These are phyloP conservation scores for Prunella vulgaris DNA, from an alignment of 257 asterid genomes.

Conservation along the genomic window DNA sequence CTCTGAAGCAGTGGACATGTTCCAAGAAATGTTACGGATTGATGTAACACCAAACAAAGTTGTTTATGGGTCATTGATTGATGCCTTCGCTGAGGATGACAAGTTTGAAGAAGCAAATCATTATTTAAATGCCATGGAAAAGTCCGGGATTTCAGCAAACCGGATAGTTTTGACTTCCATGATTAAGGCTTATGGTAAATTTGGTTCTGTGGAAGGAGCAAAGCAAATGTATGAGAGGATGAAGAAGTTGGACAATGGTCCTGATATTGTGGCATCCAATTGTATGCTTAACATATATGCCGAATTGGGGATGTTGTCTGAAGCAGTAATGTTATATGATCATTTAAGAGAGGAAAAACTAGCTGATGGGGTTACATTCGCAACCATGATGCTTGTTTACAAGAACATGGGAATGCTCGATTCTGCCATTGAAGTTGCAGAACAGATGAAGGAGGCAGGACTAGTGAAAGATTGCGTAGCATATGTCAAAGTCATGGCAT, in stretches of 20 bases:
- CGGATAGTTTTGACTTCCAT: constrained; percentile 68
- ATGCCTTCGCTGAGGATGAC: constrained; percentile 80
- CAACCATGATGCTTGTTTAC: constrained; percentile 79
- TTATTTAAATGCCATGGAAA: constrained; percentile 62
- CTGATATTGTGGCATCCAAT: constrained; percentile 84
- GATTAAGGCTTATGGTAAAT: constrained; percentile 76
- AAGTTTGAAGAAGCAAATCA: constrained; percentile 61
- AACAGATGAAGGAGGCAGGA: constrained; percentile 61
- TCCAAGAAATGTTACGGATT: constrained; percentile 55
- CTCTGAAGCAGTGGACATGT: constrained; percentile 53
- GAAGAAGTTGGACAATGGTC: constrained; percentile 58
- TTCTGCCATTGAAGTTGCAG: constrained; percentile 76
- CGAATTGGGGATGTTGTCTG: constrained; percentile 74
- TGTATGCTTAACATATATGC: constrained; percentile 77
- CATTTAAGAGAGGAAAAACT: constrained; percentile 36
- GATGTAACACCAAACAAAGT: constrained; percentile 70
- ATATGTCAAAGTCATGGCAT: constrained; percentile 72
- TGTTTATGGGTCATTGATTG: constrained; percentile 65
- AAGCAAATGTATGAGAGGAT: constrained; percentile 58
- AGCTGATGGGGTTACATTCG: constrained; percentile 78
- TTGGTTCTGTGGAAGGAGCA: constrained; percentile 78
- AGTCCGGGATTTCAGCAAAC: constrained; percentile 56
- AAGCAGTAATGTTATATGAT: constrained; percentile 56
- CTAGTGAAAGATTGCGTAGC: constrained; percentile 52
- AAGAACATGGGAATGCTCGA: constrained; percentile 90